Percentiles rank a stretch among this genome's conserved stretches.
Conservation (phyloP, 2,329 filamentous ascomycete species). For the Xylaria sp. region DNA sequence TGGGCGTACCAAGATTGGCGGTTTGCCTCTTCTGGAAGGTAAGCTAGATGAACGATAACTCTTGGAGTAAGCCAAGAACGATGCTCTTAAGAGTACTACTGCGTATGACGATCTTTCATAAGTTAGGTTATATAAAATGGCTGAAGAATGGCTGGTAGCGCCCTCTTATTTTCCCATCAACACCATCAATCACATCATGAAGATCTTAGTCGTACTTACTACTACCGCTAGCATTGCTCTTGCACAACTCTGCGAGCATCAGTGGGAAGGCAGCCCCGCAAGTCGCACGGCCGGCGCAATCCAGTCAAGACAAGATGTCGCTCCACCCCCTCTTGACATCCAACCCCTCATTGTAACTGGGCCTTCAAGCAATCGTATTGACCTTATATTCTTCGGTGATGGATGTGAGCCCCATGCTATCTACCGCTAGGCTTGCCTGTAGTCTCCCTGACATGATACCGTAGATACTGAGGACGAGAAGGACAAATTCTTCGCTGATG, state of each 20-base stretch:
- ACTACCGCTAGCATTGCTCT: constrained; percentile 25
- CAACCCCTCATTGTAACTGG: constrained; percentile 48
- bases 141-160: neutral
- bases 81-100: neutral
- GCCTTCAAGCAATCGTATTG: constrained; percentile 45
- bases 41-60: neutral
- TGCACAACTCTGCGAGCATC: constrained; percentile 46
- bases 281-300: constrained; percentile 39
- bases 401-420: constrained; percentile 42
- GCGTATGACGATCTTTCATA: constrained; percentile 2
- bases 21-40: constrained; percentile 31
- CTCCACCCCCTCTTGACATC: constrained; percentile 46
- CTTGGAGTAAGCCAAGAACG: constrained; percentile 31
- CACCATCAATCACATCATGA: constrained; percentile 21
- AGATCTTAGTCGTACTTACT: constrained; percentile 34
- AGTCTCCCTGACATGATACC: constrained; percentile 2
- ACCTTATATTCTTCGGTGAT: constrained; percentile 49
- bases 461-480: constrained; percentile 47
- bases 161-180: neutral
- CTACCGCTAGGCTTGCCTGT: neutral
- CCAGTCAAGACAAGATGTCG: constrained; percentile 36
- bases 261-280: constrained; percentile 47
- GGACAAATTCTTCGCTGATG: constrained; percentile 48
- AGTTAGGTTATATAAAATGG: constrained; percentile 8
- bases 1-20: constrained; percentile 9